These are phyloP conservation scores for Phytophthora meadii DNA, from an alignment of 352 stramenopile species.

Conservation along the genomic window DNA sequence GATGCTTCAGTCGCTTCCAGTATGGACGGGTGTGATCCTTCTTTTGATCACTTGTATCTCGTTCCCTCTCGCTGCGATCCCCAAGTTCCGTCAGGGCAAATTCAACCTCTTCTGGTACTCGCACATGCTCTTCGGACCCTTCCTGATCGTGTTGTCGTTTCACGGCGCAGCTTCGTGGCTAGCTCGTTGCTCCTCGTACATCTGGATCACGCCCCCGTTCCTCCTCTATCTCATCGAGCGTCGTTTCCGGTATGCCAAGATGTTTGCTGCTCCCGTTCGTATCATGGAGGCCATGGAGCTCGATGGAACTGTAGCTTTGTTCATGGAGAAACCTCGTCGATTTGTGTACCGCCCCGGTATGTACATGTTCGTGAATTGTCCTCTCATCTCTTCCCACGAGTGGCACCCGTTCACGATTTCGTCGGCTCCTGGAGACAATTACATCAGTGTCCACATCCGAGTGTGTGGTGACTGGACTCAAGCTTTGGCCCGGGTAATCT, in stretches of 20 bases:
- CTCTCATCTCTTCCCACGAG: conserved; percentile 78
- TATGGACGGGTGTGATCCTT: conserved; percentile 79
- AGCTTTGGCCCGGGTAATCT: conserved; percentile 63
- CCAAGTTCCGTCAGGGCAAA: conserved; percentile 73
- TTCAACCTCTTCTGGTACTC: conserved; percentile 89
- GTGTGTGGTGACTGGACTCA: conserved; percentile 79
- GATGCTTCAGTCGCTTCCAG: conserved; percentile 73
- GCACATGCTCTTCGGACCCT: conserved; percentile 81
- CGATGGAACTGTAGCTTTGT: conserved; percentile 73
- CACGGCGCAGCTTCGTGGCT: conserved; percentile 77
- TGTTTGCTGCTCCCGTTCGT: conserved; percentile 67
- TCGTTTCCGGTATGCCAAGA: conserved; percentile 75
- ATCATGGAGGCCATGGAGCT: conserved; percentile 75
- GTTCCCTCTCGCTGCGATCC: conserved; percentile 73
- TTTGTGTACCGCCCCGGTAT: conserved; percentile 81
- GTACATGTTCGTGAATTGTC: conserved; percentile 92
- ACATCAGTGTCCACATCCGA: conserved; percentile 83
- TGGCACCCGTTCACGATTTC: conserved; percentile 95
- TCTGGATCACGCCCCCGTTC: conserved; percentile 72
- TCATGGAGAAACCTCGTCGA: conserved; percentile 79
- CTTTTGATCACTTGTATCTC: conserved; percentile 70
- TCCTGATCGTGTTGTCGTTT: conserved; percentile 70
- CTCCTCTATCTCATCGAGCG: conserved; percentile 75
- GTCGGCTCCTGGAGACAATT: conserved; percentile 84
- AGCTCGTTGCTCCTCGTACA: conserved; percentile 59